Evolutionary conservation across 495 filamentous ascomycete genomes (phyloP).

Genomic region (Hypoxylon crocopeplum): DNA sequence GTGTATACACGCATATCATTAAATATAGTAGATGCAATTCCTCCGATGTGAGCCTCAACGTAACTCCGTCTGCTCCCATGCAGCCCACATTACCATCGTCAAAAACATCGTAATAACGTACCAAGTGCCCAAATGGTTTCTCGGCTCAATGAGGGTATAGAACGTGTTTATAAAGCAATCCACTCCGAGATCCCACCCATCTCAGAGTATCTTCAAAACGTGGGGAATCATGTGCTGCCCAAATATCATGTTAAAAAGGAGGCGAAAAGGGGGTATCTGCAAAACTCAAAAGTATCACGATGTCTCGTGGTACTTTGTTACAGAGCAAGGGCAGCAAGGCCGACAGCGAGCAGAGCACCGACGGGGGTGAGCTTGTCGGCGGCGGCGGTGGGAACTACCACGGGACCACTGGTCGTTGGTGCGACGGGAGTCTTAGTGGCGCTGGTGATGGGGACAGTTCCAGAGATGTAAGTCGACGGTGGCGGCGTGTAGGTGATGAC

Average conservation of each 20-base stretch:
- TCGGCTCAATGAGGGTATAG: slow-evolving; percentile 38
- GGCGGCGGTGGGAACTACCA: slow-evolving; percentile 37
- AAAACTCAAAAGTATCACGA: slow-evolving; percentile 25
- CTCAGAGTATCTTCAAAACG: slow-evolving; percentile 11
- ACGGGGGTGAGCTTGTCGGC: slow-evolving; percentile 40
- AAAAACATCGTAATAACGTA: slow-evolving; percentile 24
- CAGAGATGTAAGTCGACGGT: slow-evolving; percentile 27
- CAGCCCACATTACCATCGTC: slow-evolving; percentile 31
- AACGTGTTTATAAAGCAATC: slow-evolving; percentile 20
- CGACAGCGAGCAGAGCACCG: slow-evolving; percentile 42
- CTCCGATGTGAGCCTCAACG: slow-evolving; percentile 24
- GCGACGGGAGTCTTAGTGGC: slow-evolving; percentile 27
- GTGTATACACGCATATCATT: slow-evolving; percentile 26
- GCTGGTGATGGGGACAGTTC: slow-evolving; percentile 28
- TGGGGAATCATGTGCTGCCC: slow-evolving; percentile 17
- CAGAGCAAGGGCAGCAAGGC: slow-evolving; percentile 41
- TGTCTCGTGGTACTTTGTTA: slow-evolving; percentile 23
- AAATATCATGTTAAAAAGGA: slow-evolving; percentile 8
- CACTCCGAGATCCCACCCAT: slow-evolving; percentile 21
- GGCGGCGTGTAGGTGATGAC: slow-evolving; percentile 32
- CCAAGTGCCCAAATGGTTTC: slow-evolving; percentile 14
- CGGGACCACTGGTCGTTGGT: slow-evolving; percentile 22
- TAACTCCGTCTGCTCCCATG: slow-evolving; percentile 18
- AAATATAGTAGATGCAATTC: slow-evolving; percentile 14
- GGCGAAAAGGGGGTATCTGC: slow-evolving; percentile 30